Evolutionary conservation across 1,284 basidiomycete genomes (phyloP), one percentile per base, ranked within the genome.

Genomic region (Cutaneotrichosporon sp.): DNA sequence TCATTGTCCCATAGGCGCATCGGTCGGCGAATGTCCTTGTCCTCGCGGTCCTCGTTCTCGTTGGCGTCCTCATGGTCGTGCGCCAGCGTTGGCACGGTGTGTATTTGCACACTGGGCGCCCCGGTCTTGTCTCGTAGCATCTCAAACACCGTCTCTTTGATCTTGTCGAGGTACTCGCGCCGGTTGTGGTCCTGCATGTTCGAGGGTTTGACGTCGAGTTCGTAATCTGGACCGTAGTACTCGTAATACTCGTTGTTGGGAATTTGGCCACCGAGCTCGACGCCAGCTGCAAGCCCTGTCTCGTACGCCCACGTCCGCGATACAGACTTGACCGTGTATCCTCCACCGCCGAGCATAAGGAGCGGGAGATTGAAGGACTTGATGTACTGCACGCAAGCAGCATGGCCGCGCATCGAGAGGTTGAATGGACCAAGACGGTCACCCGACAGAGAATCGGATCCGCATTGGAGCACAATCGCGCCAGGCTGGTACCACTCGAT

Each of bases 241-340:
- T 98, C 94, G 73, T 96, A 97, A 76, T 98, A 97, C 75, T 97
- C 93, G 67, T 97, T 97, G 60, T 92, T 87, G 0, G 92, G 92
- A 49, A 97, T 93, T 64, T 89, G 90, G 91, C 67, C 35, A 39
- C 85, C 87, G 7, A 98, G 81, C 71, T 97, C 90, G 22, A 96
- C 88, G 10, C 96, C 96, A 11, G 93, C 92, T 5, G 94, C 96
- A 31, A 98, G 76, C 16, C 96, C 96, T 1, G 96, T 99, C 76
- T 99, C 96, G 70, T 85, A 98, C 16, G 96, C 94, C 96, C 96
- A 99, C 9, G 90, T 89, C 44, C 96, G 82, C 60, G 88, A 90
- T 56, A 97, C 96, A 58, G 97, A 97, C 45, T 94, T 86, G 83
- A 99, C 97, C 1, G 96, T 99, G 75, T 99, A 99, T 0, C 96